Evolutionary conservation across 2,329 filamentous ascomycete genomes (phyloP), one percentile per base, ranked within the genome.

Genomic region (Coniochaeta sp.): DNA sequence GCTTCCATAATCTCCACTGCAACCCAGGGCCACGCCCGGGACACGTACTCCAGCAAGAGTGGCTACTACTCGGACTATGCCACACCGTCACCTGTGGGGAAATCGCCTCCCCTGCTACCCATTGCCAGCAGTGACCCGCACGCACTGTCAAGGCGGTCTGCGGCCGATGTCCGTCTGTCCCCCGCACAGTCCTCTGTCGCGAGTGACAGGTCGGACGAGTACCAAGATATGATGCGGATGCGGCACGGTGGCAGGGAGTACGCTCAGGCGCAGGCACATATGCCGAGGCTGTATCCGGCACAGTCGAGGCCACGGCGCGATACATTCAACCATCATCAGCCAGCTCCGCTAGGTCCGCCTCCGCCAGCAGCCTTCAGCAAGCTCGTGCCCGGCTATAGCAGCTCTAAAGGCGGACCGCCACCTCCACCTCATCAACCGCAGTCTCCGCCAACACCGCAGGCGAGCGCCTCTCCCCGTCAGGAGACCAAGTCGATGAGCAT

Each of bases 71-170:
- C 63, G 19, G 69, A 71, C 34, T 71, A 70, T 60, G 65, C 69
- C n/a, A 70, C 67, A 7, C 69, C 70, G 30, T 71, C 69, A 3
- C 69, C 70, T 3, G 67, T 71, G 4, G 66, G 66, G 40, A 69
- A 69, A 50, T 71, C 69, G 55, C 67, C 69, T 17, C 54, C 68
- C 4, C 68, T 68, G 47, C 60, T 71, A 17, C 66, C 67, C 2
- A 61, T 58, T 5, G 64, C 63, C 4, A 65, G 61, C 62, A 65
- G 60, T 57, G 67, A 70, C 17, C 58, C 64, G 30, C 65, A 67
- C 38, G 42, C 60, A 3, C 30, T 65, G 17, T 60, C 63, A 14
- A 65, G 66, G 59, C 59, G 67, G 32, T 24, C 47, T 38, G 28
- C 54, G n/a, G 57, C 62, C 12, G 69, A 71, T 24, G 59, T 65